These are phyloP conservation scores for Kazachstania kunashirensis DNA, from an alignment of 805 yeast genomes.

Conservation along the genomic window DNA sequence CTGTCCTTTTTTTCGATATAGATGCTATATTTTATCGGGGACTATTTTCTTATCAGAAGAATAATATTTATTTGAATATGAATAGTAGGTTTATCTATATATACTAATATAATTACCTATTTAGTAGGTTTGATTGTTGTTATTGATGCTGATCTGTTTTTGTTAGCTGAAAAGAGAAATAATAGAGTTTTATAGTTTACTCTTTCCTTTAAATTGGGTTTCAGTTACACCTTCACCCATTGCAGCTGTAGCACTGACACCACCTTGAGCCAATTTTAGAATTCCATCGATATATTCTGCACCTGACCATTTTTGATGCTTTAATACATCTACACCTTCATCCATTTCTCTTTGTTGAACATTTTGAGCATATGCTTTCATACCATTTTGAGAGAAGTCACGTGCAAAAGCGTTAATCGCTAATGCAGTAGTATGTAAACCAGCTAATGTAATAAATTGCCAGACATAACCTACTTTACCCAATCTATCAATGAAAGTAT, in stretches of 20 bases:
- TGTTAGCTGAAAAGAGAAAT: no score
- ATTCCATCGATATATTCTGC: slow-evolving; percentile 92
- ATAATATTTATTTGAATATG: no score
- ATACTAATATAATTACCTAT: no score
- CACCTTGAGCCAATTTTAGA: slow-evolving; percentile 85
- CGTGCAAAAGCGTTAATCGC: slow-evolving; percentile 79
- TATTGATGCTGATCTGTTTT: no score
- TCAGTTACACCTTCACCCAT: slow-evolving; percentile 99
- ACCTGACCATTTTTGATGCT: slow-evolving; percentile 98
- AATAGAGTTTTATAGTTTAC: slow-evolving; percentile 6
- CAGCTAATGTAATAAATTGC: slow-evolving; percentile 97
- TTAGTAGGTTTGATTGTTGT: no score
- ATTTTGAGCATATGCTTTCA: slow-evolving; percentile 88
- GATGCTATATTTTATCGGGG: no score
- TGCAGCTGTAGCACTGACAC: slow-evolving; percentile 91
- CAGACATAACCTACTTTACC: slow-evolving; percentile 87
- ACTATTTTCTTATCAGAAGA: no score
- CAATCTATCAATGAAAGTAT: slow-evolving; percentile 78
- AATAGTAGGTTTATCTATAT: no score
- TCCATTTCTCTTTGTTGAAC: slow-evolving; percentile 85
- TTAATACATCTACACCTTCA: slow-evolving; percentile 85
- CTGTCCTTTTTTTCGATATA: no score
- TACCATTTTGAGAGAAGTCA: slow-evolving; percentile 71
- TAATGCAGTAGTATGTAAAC: slow-evolving; percentile 90
- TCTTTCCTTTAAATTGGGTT: slow-evolving; percentile 64